Evolutionary conservation across 148 eudicot species (phyloP), one percentile per base, ranked within the genome.

Genomic region (Mesembryanthemum crystallinum): DNA sequence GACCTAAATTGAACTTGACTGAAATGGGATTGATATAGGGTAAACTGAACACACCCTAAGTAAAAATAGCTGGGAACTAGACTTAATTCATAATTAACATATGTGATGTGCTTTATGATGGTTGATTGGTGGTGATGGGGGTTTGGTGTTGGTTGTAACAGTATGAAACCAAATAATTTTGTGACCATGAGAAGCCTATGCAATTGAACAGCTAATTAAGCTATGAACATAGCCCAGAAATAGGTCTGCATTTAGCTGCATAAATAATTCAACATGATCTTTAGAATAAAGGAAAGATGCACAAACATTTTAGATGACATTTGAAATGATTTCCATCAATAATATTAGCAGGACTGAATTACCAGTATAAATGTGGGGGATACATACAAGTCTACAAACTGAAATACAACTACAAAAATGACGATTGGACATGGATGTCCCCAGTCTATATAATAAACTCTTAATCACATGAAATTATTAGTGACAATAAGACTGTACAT

Each of bases 151-250:
- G 18, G 59, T 4, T 3, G 23, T 54, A 1, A 5, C 3, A 17
- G n/a, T n/a, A 20, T 18, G 20, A 39, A 5, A 39, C 9, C 43
- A 39, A 39, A 39, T 9, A 39, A 39, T 54, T 17, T 0, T 18
- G 59, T 54, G n/a, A 12, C 18, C 59, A 54, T 20, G 5, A 20
- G 24, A 54, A 54, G 59, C n/a, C 18, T 3, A 17, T 4, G 59
- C 59, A 54, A 54, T 54, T 54, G 59, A 54, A n/a, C n/a, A n/a
- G n/a, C n/a, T n/a, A n/a, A n/a, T n/a, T n/a, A 54, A 54, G 18
- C 15, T 54, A 54, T 54, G n/a, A 54, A 21, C 18, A 54, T 0
- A 12, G 18, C 20, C 8, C 3, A 54, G n/a, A 54, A 54, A 3
- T 54, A 4, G 8, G 59, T 54, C n/a, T 54, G 59, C 59, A 54